phyloP scores from a whole-genome alignment of 2,329 filamentous ascomycete genomes.

The Claviceps cyperi region DNA sequence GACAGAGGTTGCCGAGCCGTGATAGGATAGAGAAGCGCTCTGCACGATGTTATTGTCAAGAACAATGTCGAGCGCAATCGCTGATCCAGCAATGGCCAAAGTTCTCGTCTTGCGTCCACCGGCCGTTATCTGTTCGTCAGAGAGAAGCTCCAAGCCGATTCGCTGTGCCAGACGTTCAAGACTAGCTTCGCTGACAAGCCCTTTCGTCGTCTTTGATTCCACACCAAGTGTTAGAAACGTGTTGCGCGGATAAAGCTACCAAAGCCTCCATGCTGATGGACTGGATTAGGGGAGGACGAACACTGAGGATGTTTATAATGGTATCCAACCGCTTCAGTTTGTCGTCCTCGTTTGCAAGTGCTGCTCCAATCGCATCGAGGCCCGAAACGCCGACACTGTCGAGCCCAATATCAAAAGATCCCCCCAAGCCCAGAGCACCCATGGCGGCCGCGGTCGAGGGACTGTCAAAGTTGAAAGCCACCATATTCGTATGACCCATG shows the following conservation, averaged over 20 bases:
- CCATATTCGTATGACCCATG: conserved; percentile 29
- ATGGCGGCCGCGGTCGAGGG: conserved; percentile 49
- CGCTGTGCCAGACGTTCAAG: conserved; percentile 56
- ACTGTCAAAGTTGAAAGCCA: conserved; percentile 46
- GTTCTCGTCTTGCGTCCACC: conserved; percentile 36
- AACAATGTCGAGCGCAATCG: conserved; percentile 45
- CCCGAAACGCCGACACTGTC: conserved; percentile 36
- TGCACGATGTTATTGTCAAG: conserved; percentile 48
- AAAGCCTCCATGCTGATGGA: too few species aligned
- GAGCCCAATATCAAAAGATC: conserved; percentile 36
- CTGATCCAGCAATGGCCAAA: conserved; percentile 47
- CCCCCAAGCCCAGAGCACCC: conserved; percentile 37
- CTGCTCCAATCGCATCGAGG: conserved; percentile 24
- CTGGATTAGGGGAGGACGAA: conserved; percentile 15
- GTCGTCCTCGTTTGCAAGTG: conserved; percentile 36
- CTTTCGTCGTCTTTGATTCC: conserved; percentile 29
- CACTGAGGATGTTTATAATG: conserved; percentile 35
- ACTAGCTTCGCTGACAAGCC: conserved; percentile 58
- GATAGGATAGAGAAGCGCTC: conserved; percentile 48
- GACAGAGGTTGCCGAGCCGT: conserved; percentile 42
- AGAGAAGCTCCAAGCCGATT: conserved; percentile 50
- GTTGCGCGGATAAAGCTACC: not conserved
- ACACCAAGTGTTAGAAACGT: not conserved
- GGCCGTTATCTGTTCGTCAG: conserved; percentile 36
- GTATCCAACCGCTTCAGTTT: conserved; percentile 37